Percentiles rank a stretch among this genome's conserved stretches.
These are phyloP conservation scores for Arachnomyces sp. DNA, from an alignment of 2,329 filamentous ascomycete species.

Conservation along the genomic window DNA sequence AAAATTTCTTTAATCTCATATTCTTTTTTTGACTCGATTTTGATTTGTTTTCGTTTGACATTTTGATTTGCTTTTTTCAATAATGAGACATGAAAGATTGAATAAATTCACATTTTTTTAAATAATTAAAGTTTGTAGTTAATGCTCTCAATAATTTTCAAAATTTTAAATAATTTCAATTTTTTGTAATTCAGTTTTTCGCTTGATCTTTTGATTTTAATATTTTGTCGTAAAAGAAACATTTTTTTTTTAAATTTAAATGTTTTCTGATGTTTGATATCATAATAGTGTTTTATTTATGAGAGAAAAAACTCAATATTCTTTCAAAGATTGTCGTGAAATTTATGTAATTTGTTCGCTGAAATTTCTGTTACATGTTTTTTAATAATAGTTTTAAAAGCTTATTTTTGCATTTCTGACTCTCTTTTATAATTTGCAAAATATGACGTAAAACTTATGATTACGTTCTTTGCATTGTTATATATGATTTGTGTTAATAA, in stretches of 20 bases:
- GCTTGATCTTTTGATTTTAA: conserved; percentile 1
- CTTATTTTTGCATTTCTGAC: neutral
- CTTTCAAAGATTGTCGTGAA: no score
- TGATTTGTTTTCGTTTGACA: neutral
- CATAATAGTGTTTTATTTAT: no score
- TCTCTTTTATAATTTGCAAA: conserved; percentile 2
- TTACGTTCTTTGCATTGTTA: neutral
- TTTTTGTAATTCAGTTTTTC: conserved; percentile 1
- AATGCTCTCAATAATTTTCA: neutral
- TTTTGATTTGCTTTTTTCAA: conserved; percentile 6
- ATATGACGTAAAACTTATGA: conserved; percentile 3
- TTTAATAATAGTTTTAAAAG: conserved; percentile 1
- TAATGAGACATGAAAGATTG: conserved; percentile 7
- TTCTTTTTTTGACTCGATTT: conserved; percentile 1
- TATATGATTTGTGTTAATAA: conserved; percentile 4
- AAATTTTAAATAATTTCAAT: conserved; percentile 6
- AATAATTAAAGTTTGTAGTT: conserved; percentile 6
- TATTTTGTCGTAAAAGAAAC: conserved; percentile 3
- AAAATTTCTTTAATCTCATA: conserved; percentile 3
- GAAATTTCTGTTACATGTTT: neutral
- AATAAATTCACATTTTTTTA: conserved; percentile 4
- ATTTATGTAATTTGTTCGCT: no score
- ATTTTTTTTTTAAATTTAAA: conserved; percentile 1
- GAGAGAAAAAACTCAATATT: no score
- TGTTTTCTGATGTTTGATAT: neutral